Conservation (phyloP, 2,329 filamentous ascomycete species). For the Cercospora brassicicola region DNA sequence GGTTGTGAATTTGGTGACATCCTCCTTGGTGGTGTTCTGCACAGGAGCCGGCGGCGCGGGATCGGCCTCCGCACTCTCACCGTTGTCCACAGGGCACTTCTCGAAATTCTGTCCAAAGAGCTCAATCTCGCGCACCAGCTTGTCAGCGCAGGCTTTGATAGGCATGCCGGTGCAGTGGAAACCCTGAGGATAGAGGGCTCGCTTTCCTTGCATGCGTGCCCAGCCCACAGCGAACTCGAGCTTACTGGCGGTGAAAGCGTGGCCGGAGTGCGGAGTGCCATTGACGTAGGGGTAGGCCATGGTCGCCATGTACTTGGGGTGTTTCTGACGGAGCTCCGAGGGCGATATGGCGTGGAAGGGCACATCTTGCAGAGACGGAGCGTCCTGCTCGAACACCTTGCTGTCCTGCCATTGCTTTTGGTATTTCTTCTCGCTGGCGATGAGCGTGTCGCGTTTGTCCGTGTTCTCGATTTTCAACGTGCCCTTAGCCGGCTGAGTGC, state of each 20-base stretch:
- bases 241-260: constrained; percentile 89
- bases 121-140: constrained; percentile 84
- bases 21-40: constrained; percentile 67
- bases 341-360: constrained; percentile 72
- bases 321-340: constrained; percentile 72
- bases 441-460: constrained; percentile 80
- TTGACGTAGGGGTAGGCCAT: constrained; percentile 83
- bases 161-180: constrained; percentile 98
- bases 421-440: constrained; percentile 86
- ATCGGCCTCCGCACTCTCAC: constrained; percentile 48
- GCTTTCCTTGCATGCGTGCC: constrained; percentile 86
- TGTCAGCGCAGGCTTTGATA: constrained; percentile 96
- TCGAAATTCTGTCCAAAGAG: constrained; percentile 87
- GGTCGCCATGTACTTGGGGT: constrained; percentile 88
- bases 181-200: constrained; percentile 82
- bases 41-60: constrained; percentile 55
- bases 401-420: constrained; percentile 79
- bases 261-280: constrained; percentile 78
- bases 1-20: constrained; percentile 85
- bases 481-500: constrained; percentile 57
- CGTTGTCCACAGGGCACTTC: constrained; percentile 64
- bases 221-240: constrained; percentile 89
- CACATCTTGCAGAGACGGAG: constrained; percentile 75
- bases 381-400: constrained; percentile 79
- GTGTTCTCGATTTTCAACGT: constrained; percentile 72